These are phyloP conservation scores for Colletotrichum cuscutae DNA, from an alignment of 2,329 filamentous ascomycete genomes.

Conservation along the genomic window DNA sequence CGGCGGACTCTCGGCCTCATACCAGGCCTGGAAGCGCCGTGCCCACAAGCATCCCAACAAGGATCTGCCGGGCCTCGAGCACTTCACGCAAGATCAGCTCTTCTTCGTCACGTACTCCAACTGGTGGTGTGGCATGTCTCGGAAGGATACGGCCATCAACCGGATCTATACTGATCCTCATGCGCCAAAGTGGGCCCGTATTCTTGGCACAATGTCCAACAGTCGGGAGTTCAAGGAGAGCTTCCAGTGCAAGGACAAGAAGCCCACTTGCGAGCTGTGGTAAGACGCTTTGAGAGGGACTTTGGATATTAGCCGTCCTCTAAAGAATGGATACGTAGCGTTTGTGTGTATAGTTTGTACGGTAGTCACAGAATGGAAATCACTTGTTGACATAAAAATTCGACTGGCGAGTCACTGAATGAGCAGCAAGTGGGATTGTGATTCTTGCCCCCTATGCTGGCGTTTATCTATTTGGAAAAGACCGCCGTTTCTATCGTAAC, in stretches of 20 bases:
- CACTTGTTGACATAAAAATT: not conserved
- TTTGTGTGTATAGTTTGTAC: not conserved
- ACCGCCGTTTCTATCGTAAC: not conserved
- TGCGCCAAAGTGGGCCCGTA: conserved; percentile 70
- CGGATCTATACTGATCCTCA: conserved; percentile 73
- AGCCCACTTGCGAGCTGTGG: conserved; percentile 35
- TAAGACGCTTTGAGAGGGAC: not conserved
- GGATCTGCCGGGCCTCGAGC: conserved; percentile 68
- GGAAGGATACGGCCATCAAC: conserved; percentile 66
- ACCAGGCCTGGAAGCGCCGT: conserved; percentile 72
- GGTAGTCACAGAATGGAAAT: conserved; percentile 10
- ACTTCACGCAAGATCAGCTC: conserved; percentile 74
- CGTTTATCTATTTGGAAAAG: not conserved
- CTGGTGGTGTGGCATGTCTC: conserved; percentile 74
- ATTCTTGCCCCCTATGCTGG: not conserved
- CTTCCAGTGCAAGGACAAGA: conserved; percentile 72
- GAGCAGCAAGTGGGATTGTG: not conserved
- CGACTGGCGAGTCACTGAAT: not conserved
- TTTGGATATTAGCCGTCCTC: not conserved
- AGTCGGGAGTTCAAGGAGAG: conserved; percentile 74
- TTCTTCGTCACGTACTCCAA: conserved; percentile 75
- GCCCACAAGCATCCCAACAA: conserved; percentile 61
- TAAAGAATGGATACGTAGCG: not conserved
- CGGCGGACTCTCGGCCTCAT: conserved; percentile 72
- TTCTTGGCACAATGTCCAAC: conserved; percentile 73